Evolutionary conservation across 2,329 filamentous ascomycete species (phyloP), one percentile per base, ranked within the genome.

Genomic region (Sporothrix variecibatus): DNA sequence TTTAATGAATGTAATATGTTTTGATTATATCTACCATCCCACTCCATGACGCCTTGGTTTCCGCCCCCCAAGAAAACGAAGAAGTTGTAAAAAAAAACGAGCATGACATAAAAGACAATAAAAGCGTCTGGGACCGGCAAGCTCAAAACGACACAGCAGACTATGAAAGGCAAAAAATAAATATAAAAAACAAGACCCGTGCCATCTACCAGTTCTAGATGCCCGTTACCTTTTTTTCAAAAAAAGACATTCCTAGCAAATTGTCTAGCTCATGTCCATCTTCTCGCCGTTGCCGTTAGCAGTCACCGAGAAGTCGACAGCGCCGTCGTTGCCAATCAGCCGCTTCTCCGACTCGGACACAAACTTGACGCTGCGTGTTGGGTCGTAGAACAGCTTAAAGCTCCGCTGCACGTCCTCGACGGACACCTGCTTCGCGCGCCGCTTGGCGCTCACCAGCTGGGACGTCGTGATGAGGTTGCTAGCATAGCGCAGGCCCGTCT

Each of bases 381-480:
- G 92, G 82, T 99, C 96, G 84, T 95, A 97, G 85, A 99, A 99
- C 68, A 99, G 89, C 80, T 92, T 88, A 87, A 95, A 99, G 84
- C 94, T 97, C 78, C 95, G 90, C 85, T 97, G 93, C 15, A 99
- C 95, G 80, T 99, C 96, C 73, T 94, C 90, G 74, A 97, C 88
- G 74, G 88, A 90, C 67, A 99, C 93, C 80, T 95, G 92, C 82
- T 93, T 94, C 20, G 92, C 92, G 80, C 91, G 92, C 77, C 95
- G 90, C 88, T 98, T 98, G 79, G 93, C 91, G 76, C 90, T 91
- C 69, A 98, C 88, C 62, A 99, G 88, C 82, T 97, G 93, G 5
- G 94, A 96, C 1, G 96, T 98, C 28, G 93, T 97, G 83, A 99
- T 98, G 73, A 99, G 91, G 82, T 99, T 98, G 85, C 94, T 97